These are phyloP conservation scores for Stephania japonica DNA, from an alignment of 164 flowering plant species.

Conservation along the genomic window DNA sequence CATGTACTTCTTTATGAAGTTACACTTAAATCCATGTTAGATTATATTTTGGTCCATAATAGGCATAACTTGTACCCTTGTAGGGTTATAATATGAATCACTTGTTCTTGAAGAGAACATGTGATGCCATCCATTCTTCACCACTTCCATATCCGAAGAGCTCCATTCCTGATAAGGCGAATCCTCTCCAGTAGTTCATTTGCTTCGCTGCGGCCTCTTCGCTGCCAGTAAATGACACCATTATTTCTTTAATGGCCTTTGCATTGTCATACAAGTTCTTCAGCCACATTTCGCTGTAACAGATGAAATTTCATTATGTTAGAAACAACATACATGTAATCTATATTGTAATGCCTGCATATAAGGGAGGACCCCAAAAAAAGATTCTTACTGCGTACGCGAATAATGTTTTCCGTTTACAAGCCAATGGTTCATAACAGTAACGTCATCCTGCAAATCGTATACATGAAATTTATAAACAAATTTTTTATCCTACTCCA, in stretches of 20 bases:
- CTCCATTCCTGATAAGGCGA: conserved; percentile 1
- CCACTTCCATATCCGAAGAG: conserved; percentile 9
- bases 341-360: too few relatives aligned
- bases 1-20: too few relatives aligned
- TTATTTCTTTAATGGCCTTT: neutral
- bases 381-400: conserved; percentile 11
- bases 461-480: too few relatives aligned
- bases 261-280: conserved; percentile 1
- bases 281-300: neutral
- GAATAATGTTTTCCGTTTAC: conserved; percentile 19
- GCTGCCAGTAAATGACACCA: neutral
- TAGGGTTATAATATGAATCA: neutral
- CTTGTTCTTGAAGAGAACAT: conserved; percentile 20
- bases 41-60: too few relatives aligned
- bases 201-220: conserved; percentile 10
- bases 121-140: conserved; percentile 19
- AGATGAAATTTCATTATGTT: too few relatives aligned
- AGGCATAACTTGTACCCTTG: too few relatives aligned
- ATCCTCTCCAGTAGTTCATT: conserved; percentile 15
- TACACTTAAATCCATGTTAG: too few relatives aligned
- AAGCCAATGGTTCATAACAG: conserved; percentile 19
- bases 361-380: too few relatives aligned
- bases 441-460: conserved; percentile 19
- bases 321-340: too few relatives aligned
- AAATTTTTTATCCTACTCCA: too few relatives aligned